Conservation (phyloP, 164 flowering plant genomes). For the Dillenia turbinata region DNA sequence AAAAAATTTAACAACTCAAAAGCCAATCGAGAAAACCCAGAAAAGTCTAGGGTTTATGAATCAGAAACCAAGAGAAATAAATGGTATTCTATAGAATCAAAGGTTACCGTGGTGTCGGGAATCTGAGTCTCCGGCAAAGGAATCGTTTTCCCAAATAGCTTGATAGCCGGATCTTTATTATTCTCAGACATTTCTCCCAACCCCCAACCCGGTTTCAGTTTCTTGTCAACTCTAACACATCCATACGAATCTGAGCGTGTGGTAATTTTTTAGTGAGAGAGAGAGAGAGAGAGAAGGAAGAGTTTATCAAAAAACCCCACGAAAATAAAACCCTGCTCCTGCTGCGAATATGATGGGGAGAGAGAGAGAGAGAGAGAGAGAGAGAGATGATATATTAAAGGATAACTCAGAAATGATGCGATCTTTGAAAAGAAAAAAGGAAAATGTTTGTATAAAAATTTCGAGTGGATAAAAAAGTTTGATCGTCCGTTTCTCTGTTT, state of each 20-base stretch:
- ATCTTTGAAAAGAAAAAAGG: no score
- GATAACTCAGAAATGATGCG: no score
- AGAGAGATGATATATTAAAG: no score
- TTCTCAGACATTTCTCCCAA: conserved; percentile 12
- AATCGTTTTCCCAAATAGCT: conserved; percentile 50
- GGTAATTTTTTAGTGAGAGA: not conserved
- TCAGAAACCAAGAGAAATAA: not conserved
- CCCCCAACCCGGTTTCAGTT: conserved; percentile 2
- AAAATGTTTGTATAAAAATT: no score
- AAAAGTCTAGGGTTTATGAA: not conserved
- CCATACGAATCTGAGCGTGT: conserved; percentile 3
- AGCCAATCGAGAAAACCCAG: not conserved
- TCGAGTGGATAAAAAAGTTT: no score
- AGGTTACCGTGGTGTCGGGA: conserved; percentile 6
- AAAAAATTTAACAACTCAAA: not conserved
- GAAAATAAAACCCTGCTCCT: not conserved
- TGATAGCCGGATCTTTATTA: conserved; percentile 37
- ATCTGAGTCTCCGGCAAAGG: conserved; percentile 24
- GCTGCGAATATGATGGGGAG: no score
- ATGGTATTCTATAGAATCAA: conserved; percentile 1
- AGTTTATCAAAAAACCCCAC: conserved; percentile 4
- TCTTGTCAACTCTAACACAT: no score
- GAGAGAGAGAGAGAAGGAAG: conserved; percentile 3
- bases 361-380: no score
- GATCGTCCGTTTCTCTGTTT: no score